A percentile compares a stretch with the other conserved stretches of the same genome.
Evolutionary conservation across 2,329 filamentous ascomycete species (phyloP).

Genomic region (Fusarium paranaense): DNA sequence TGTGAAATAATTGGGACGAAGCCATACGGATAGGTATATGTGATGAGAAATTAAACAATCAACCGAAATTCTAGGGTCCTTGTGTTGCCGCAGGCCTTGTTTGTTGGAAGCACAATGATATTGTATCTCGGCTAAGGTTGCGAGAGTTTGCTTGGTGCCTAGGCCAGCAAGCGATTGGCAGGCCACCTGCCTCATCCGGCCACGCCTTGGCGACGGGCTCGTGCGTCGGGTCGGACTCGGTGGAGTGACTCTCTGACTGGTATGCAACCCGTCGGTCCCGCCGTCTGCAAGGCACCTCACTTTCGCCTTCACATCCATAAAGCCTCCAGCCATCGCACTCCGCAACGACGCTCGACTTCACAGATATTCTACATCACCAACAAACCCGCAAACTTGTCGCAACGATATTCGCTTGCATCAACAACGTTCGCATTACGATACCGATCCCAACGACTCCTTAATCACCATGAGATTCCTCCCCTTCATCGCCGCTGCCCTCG

Average conservation of each 20-base stretch:
- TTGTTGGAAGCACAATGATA: constrained; percentile 18
- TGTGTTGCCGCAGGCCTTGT: background rate
- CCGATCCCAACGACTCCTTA: constrained; percentile 1
- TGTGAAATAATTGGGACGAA: background rate
- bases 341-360: constrained; percentile 21
- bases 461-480: constrained; percentile 72
- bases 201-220: constrained; percentile 17
- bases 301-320: constrained; percentile 25
- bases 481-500: constrained; percentile 65
- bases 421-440: background rate
- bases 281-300: constrained; percentile 12
- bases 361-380: background rate
- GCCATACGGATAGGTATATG: background rate
- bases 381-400: constrained; percentile 4
- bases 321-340: constrained; percentile 23
- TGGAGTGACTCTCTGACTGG: constrained; percentile 28
- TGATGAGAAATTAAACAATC: background rate
- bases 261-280: constrained; percentile 24
- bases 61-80: background rate
- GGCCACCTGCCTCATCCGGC: constrained; percentile 30
- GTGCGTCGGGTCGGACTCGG: constrained; percentile 22
- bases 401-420: background rate
- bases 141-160: constrained; percentile 8
- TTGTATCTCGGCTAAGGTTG: constrained; percentile 12
- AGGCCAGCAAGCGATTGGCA: constrained; percentile 23